These are phyloP conservation scores for Pseudopyrenochaeta lycopersici DNA, from an alignment of 2,329 filamentous ascomycete genomes.

Conservation along the genomic window DNA sequence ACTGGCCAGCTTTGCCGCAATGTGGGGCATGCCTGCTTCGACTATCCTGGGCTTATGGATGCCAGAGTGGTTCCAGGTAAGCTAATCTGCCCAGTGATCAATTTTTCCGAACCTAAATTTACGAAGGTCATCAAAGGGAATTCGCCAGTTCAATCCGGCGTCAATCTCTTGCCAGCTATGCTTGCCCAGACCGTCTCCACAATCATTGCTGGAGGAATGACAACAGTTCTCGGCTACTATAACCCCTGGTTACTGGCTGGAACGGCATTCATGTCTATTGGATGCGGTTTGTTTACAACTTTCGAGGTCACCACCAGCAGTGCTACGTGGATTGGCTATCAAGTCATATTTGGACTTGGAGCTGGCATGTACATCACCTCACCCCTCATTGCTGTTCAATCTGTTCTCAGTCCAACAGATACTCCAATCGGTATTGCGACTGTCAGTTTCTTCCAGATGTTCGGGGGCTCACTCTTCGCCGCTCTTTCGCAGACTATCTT, in stretches of 20 bases:
- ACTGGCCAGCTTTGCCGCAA: constrained; percentile 38
- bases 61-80: constrained; percentile 29
- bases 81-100: neutral
- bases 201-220: constrained; percentile 41
- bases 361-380: constrained; percentile 52
- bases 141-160: constrained; percentile 22
- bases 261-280: constrained; percentile 38
- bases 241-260: constrained; percentile 46
- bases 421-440: constrained; percentile 52
- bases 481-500: constrained; percentile 72
- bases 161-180: constrained; percentile 38
- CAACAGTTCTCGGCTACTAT: constrained; percentile 41
- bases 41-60: constrained; percentile 44
- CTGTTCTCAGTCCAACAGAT: constrained; percentile 46
- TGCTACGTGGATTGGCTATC: constrained; percentile 40
- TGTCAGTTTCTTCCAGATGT: constrained; percentile 66
- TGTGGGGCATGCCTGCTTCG: constrained; percentile 45
- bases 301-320: constrained; percentile 19
- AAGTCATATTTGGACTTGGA: constrained; percentile 45
- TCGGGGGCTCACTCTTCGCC: constrained; percentile 71
- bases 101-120: neutral
- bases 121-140: constrained; percentile 16
- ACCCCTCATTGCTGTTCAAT: constrained; percentile 51
- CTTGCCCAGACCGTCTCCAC: constrained; percentile 50
- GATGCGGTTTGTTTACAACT: constrained; percentile 27